Base-by-base conservation (phyloP, 768 basidiomycete species). In the Russula abietina region DNA sequence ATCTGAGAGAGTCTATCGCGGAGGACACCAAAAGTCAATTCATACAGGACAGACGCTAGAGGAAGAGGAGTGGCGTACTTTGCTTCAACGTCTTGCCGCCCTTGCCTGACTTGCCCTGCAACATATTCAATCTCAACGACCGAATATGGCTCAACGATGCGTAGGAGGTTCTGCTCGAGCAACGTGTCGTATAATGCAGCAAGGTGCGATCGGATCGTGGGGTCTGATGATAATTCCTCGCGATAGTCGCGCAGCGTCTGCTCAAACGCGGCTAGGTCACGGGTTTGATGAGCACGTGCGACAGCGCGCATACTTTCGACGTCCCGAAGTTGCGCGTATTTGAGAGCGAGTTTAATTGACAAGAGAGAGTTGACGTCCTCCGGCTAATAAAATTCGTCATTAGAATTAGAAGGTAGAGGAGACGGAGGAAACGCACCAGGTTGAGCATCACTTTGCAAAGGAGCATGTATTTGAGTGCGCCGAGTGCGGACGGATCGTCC, bases 391-490 rank as follows among this genome's bases (percentile, higher is more conserved):
- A 41, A 16, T n/a, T n/a, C n/a, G 28, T 39, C 32, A 60, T 36
- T 7, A 36, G 32, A 22, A 65, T 10, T 53, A 43, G 28, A 48
- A 11, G 17, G 19, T 26, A n/a, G 39, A 51, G 46, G 36, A 17
- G 36, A 5, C 14, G 46, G 16, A 22, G 30, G 19, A n/a, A 30
- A 79, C 87, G 66, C 63, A 96, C 95, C 71, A 96, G 73, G 70
- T 93, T 93, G 66, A 98, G 79, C 96, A 99, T 99, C 72, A 99
- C 88, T 73, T 99, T 98, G 75, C 97, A 99, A 50, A 98, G 74
- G 17, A 98, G 80, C 96, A 98, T 97, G 75, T 99, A 98, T 75
- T 99, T 98, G 67, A 99, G 78, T 5, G 93, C 93, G 1, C 82
- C 84, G 22, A 97, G 78, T 0, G 93, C 93, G 41, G 74, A 70